These are phyloP conservation scores for Carex scoparia DNA, from an alignment of 176 grass and related monocot genomes.

Conservation along the genomic window DNA sequence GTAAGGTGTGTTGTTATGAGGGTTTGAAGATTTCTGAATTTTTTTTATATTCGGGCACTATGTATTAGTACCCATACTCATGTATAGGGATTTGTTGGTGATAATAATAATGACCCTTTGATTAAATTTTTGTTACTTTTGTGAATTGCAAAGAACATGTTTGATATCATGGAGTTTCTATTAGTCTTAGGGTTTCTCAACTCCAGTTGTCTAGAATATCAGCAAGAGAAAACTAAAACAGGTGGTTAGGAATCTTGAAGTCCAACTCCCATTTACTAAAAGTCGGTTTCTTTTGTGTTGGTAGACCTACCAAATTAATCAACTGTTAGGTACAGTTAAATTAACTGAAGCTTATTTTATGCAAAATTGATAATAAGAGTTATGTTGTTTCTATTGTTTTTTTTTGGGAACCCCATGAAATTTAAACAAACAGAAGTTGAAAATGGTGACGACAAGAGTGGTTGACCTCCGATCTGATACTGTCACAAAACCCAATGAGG, in stretches of 20 bases:
- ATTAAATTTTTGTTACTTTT: not conserved
- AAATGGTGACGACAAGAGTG: constrained; percentile 53
- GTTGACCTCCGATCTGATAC: constrained; percentile 94
- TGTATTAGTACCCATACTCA: not conserved
- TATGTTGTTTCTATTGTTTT: not conserved
- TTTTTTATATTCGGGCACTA: not conserved
- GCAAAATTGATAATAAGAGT: not conserved
- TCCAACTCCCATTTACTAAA: too few species aligned
- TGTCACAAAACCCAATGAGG: constrained; percentile 75
- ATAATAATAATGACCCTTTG: not conserved
- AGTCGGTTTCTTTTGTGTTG: not conserved
- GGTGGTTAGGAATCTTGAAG: not conserved
- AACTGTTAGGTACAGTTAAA: not conserved
- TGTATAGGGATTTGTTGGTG: not conserved
- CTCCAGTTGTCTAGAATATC: not conserved
- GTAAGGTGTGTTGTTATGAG: not conserved
- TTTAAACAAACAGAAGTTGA: not conserved
- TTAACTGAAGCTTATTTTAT: not conserved
- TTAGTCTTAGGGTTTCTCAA: too few species aligned
- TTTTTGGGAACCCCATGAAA: not conserved
- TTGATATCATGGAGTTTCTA: not conserved
- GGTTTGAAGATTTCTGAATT: not conserved
- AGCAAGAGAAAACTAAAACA: not conserved
- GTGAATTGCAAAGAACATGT: not conserved
- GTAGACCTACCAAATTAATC: not conserved